A percentile compares a stretch with the other conserved stretches of the same genome.
These are phyloP conservation scores for Corynascus novoguineensis DNA, from an alignment of 495 filamentous ascomycete genomes.

Conservation along the genomic window DNA sequence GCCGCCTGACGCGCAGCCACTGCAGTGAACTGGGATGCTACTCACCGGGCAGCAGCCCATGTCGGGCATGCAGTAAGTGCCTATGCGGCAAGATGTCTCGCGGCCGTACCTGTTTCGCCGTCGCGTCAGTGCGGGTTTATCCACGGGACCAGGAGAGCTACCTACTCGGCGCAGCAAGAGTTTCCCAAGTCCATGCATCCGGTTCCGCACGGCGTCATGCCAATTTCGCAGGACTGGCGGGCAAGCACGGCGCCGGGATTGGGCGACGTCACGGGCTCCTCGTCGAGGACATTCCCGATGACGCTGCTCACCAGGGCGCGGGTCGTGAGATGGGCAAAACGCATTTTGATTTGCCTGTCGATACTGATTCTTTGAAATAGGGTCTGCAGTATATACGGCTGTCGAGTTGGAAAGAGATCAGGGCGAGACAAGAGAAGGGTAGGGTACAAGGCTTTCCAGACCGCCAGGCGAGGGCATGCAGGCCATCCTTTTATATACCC, in stretches of 20 bases:
- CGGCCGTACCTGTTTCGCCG: background rate
- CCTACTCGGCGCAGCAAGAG: slow-evolving; percentile 4
- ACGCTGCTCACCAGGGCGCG: slow-evolving; percentile 2
- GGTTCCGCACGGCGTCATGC: background rate
- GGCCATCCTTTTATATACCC: too few species aligned
- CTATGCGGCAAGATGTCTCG: slow-evolving; percentile 16
- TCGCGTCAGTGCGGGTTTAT: too few species aligned
- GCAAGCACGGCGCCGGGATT: background rate
- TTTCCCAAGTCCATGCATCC: background rate
- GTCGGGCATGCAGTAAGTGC: slow-evolving; percentile 19
- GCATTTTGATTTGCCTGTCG: slow-evolving; percentile 3
- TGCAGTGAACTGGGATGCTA: background rate
- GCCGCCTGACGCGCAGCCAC: background rate
- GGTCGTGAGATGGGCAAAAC: slow-evolving; percentile 2
- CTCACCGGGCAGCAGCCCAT: slow-evolving; percentile 19
- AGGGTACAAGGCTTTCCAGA: too few species aligned
- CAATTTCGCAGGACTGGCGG: background rate
- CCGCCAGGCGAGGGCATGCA: too few species aligned
- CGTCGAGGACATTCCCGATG: background rate
- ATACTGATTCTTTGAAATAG: too few species aligned
- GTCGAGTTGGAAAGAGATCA: too few species aligned
- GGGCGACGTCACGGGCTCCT: background rate
- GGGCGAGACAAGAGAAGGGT: too few species aligned
- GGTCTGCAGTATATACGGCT: too few species aligned
- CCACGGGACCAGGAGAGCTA: background rate